Conservation (phyloP, 2,329 filamentous ascomycete genomes). For the Beauveria rudraprayagi region DNA sequence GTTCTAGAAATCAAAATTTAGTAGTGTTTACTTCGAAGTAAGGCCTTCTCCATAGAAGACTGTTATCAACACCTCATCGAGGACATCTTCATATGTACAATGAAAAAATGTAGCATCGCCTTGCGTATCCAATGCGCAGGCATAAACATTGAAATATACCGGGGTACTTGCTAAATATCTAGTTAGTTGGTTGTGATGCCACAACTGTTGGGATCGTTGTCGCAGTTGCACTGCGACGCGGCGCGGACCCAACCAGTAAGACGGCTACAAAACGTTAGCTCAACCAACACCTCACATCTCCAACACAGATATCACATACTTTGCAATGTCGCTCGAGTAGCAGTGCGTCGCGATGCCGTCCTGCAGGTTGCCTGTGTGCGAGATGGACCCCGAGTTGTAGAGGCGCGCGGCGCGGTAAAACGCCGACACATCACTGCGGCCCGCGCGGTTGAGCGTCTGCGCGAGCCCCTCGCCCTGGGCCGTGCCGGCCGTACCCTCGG, state of each 20-base stretch:
- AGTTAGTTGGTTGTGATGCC: constrained; percentile 11
- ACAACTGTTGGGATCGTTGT: constrained; percentile 15
- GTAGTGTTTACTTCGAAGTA: too few relatives aligned
- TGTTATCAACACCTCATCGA: neutral
- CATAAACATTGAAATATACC: neutral
- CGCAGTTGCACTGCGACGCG: constrained; percentile 15
- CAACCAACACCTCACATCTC: neutral
- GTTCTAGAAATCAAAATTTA: too few relatives aligned
- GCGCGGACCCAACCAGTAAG: constrained; percentile 17
- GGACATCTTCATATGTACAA: neutral
- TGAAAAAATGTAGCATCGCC: neutral
- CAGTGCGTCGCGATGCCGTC: constrained; percentile 38
- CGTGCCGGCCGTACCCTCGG: constrained; percentile 35
- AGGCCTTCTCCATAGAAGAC: neutral
- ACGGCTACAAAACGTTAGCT: constrained; percentile 10
- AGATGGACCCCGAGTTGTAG: constrained; percentile 41
- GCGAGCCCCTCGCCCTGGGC: constrained; percentile 32
- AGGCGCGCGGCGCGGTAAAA: constrained; percentile 40
- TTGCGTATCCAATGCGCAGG: neutral
- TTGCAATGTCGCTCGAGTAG: constrained; percentile 42
- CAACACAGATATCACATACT: neutral
- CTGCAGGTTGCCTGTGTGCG: constrained; percentile 26
- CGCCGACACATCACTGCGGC: constrained; percentile 24
- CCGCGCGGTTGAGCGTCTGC: constrained; percentile 26
- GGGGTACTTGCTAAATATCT: neutral